These are phyloP conservation scores for Collybiopsis luxurians DNA, from an alignment of 768 basidiomycete species.

Conservation along the genomic window DNA sequence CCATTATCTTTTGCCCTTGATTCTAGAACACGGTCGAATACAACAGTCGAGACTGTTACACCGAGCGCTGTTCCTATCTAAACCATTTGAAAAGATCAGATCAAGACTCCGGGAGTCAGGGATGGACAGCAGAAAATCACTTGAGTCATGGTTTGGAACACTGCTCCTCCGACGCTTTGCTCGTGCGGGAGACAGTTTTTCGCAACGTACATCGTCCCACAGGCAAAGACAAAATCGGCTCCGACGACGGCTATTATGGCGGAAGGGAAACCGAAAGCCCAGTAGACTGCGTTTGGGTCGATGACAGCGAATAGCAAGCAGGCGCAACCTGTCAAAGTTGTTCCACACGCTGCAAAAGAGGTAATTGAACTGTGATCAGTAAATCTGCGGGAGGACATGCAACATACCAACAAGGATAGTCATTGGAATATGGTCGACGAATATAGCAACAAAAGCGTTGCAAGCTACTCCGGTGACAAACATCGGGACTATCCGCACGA, in stretches of 20 bases:
- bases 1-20: slow-evolving; percentile 28
- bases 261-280: slow-evolving; percentile 76
- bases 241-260: slow-evolving; percentile 66
- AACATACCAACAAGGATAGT: slow-evolving; percentile 54
- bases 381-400: not conserved
- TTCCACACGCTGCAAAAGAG: slow-evolving; percentile 37
- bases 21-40: slow-evolving; percentile 54
- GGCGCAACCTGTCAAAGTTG: slow-evolving; percentile 53
- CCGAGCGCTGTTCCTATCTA: slow-evolving; percentile 71
- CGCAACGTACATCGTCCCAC: slow-evolving; percentile 74
- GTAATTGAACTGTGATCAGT: not conserved
- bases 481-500: slow-evolving; percentile 72
- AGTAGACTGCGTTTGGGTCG: slow-evolving; percentile 53
- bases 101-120: not conserved
- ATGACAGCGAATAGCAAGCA: slow-evolving; percentile 70
- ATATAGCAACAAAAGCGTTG: slow-evolving; percentile 62
- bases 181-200: slow-evolving; percentile 65
- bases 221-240: slow-evolving; percentile 73
- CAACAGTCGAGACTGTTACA: slow-evolving; percentile 68
- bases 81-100: not conserved
- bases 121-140: not conserved
- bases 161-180: slow-evolving; percentile 71
- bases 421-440: slow-evolving; percentile 53
- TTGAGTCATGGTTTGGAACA: slow-evolving; percentile 81
- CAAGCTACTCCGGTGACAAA: slow-evolving; percentile 60